Base-by-base conservation (phyloP, 805 yeast genomes). In the Pichia pseudocactophila region DNA sequence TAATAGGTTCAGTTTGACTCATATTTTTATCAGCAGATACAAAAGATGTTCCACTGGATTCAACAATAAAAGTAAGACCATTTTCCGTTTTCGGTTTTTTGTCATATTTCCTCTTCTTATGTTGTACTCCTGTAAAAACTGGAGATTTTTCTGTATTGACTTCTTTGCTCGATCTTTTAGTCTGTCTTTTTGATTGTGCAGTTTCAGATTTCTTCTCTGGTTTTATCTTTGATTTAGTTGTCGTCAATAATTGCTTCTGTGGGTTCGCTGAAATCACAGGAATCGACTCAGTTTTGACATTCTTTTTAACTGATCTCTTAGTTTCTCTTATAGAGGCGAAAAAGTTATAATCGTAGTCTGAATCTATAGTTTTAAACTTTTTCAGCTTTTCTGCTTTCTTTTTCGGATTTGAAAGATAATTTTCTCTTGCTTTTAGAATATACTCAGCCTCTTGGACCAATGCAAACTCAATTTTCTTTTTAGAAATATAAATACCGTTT, bases 381-480 rank as follows among this genome's bases (percentile, higher is more conserved):
- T 37, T 43, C 13, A 41, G 30, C 2, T 37, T 39, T 7, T 30
- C 37, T 19, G 33, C 13, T 15, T 31, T 18, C n/a, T 35, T 35
- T 13, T 35, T 31, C 7, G 61, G 63, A 11, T 49, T 47, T 11
- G 39, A 13, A 36, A 47, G 51, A 36, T 58, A 57, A 5, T 48
- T 47, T 28, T 68, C 72, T 25, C 82, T 70, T 36, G 79, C 76
- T 15, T 63, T 65, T 6, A 73, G 46, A 25, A 81, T 78, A 34
- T 58, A 49, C 37, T 71, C 76, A 1, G 84, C 65, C 59, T 88
- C 96, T 28, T 69, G 70, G 0, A 78, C 57, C 28, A 76, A 64
- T 52, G 80, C 97, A 45, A 71, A 67, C 50, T 89, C 97, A 1
- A 82, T 59, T 43, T 69, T 71, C 48, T 73, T 71, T 50, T 69